phyloP scores from a whole-genome alignment of 768 basidiomycete genomes.

The Mycena crocata region DNA sequence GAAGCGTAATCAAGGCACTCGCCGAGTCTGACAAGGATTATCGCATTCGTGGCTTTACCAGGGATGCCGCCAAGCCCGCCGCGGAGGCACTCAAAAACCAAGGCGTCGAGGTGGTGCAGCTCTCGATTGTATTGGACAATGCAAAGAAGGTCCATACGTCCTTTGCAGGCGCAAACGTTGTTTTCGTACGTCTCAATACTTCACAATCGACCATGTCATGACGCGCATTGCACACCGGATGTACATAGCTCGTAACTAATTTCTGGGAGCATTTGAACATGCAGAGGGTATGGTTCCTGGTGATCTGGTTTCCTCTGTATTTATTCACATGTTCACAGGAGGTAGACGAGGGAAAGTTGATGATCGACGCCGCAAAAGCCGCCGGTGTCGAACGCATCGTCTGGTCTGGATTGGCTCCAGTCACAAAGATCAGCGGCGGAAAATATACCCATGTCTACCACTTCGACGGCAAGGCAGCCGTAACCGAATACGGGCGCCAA shows the following conservation, averaged over 20 bases:
- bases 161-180: conserved; percentile 11
- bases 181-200: conserved; percentile 15
- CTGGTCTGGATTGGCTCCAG: conserved; percentile 22
- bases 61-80: conserved; percentile 2
- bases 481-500: conserved; percentile 14
- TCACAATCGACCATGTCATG: background rate
- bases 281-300: background rate
- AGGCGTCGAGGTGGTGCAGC: conserved; percentile 12
- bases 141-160: conserved; percentile 1
- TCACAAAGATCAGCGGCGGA: background rate
- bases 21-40: conserved; percentile 20
- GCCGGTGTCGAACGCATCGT: conserved; percentile 1
- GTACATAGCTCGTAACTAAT: conserved; percentile 19
- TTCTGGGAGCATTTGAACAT: conserved; percentile 26
- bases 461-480: conserved; percentile 16
- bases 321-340: background rate
- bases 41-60: conserved; percentile 17
- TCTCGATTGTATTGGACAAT: conserved; percentile 8
- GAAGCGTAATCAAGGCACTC: conserved; percentile 19
- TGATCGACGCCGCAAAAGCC: conserved; percentile 26
- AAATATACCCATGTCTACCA: conserved; percentile 21
- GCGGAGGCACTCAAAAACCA: background rate
- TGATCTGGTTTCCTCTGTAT: background rate
- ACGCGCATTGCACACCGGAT: background rate
- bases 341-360: conserved; percentile 20